Evolutionary conservation across 176 grass and related monocot genomes (phyloP).

Genomic region (Aegilops sharonensis): DNA sequence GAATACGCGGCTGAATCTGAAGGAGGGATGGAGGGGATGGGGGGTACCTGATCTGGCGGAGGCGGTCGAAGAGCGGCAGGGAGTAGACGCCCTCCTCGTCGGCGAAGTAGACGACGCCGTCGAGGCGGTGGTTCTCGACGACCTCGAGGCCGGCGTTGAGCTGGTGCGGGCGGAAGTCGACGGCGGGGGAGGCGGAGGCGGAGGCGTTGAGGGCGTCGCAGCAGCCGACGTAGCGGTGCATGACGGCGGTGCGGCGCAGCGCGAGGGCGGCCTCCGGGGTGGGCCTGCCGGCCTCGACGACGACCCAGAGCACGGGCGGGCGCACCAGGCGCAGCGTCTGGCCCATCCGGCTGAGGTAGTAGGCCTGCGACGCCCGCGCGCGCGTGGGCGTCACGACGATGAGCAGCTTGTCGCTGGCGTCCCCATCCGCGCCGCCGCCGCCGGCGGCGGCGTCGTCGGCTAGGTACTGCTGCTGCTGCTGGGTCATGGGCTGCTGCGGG

Average conservation of each 20-base stretch:
- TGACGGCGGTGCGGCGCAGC: slow-evolving; percentile 60
- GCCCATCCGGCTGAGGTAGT: slow-evolving; percentile 72
- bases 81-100: slow-evolving; percentile 97
- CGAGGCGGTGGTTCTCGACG: slow-evolving; percentile 77
- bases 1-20: neutral
- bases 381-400: slow-evolving; percentile 81
- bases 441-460: neutral
- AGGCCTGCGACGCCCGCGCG: slow-evolving; percentile 59
- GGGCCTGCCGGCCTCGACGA: slow-evolving; percentile 68
- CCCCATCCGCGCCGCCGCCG: neutral
- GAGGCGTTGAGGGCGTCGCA: slow-evolving; percentile 15
- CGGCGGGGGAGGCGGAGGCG: neutral
- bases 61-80: slow-evolving; percentile 62
- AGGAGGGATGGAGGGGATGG: neutral
- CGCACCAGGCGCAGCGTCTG: slow-evolving; percentile 72
- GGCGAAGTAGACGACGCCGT: slow-evolving; percentile 92
- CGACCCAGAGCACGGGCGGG: slow-evolving; percentile 68
- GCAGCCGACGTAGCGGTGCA: slow-evolving; percentile 79
- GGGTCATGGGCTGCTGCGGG: neutral
- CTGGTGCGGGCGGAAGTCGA: slow-evolving; percentile 54
- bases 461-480: too few relatives aligned
- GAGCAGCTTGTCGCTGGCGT: slow-evolving; percentile 23
- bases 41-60: slow-evolving; percentile 75
- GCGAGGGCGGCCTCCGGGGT: slow-evolving; percentile 63
- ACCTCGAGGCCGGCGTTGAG: slow-evolving; percentile 78